phyloP scores from a whole-genome alignment of 169 alveolate genomes.

The Toxoplasma gondii region DNA sequence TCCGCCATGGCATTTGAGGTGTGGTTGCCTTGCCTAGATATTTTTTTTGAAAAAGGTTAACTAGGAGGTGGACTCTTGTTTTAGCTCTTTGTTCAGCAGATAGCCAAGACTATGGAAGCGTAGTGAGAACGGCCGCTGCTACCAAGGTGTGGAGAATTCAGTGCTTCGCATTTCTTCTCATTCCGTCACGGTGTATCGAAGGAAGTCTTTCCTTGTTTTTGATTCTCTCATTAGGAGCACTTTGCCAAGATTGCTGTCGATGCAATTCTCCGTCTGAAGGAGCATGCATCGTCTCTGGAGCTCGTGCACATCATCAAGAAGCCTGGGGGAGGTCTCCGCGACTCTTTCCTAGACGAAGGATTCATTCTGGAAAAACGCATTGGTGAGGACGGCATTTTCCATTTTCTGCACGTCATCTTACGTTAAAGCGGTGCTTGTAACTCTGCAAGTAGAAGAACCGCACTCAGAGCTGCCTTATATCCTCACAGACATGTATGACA shows the following conservation, averaged over 20 bases:
- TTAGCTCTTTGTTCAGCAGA: too few relatives aligned
- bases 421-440: not conserved
- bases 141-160: too few relatives aligned
- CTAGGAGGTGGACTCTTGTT: too few relatives aligned
- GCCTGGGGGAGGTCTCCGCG: conserved; percentile 97
- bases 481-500: not conserved
- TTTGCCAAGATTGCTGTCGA: conserved; percentile 97
- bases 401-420: not conserved
- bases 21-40: too few relatives aligned
- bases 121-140: too few relatives aligned
- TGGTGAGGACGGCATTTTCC: conserved; percentile 73
- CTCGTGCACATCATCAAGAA: conserved; percentile 88
- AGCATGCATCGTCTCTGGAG: conserved; percentile 76
- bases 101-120: too few relatives aligned
- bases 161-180: too few relatives aligned
- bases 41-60: too few relatives aligned
- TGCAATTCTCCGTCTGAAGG: conserved; percentile 96
- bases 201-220: too few relatives aligned
- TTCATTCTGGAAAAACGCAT: conserved; percentile 97
- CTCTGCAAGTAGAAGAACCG: not conserved
- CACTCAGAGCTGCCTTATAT: not conserved
- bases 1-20: too few relatives aligned
- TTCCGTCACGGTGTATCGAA: too few relatives aligned
- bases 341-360: conserved; percentile 98
- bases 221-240: conserved; percentile 70